phyloP scores from a whole-genome alignment of 1,284 basidiomycete species.

The Apiotrichum siamense region DNA sequence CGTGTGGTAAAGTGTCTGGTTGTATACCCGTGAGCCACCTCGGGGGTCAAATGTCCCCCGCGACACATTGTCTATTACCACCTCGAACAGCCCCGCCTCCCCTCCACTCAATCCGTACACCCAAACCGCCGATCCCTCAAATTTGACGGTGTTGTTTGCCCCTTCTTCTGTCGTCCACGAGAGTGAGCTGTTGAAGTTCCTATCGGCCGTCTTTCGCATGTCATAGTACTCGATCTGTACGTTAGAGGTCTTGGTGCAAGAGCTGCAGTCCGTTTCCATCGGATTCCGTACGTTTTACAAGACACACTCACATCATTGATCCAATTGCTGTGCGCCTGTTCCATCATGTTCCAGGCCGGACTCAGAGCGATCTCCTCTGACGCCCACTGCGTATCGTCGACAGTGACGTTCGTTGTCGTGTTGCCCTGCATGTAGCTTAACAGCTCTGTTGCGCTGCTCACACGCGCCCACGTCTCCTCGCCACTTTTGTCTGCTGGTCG shows the following conservation, averaged over 20 bases:
- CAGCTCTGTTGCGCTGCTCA: conserved; percentile 20
- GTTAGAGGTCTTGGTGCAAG: too few species aligned
- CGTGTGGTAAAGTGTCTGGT: conserved; percentile 27
- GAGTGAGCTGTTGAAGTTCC: conserved; percentile 24
- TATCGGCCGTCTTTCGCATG: conserved; percentile 12
- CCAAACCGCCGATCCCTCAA: conserved; percentile 27
- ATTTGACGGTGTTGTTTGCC: conserved; percentile 23
- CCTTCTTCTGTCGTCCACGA: conserved; percentile 30
- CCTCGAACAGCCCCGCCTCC: conserved; percentile 26
- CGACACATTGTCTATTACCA: conserved; percentile 25
- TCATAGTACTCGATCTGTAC: conserved; percentile 20
- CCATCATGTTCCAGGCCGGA: conserved; percentile 39
- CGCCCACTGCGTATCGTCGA: conserved; percentile 39
- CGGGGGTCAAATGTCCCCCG: conserved; percentile 25
- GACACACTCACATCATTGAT: conserved; percentile 30
- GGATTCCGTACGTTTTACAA: too few species aligned
- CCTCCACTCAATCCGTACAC: conserved; percentile 29
- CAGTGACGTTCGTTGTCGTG: conserved; percentile 20
- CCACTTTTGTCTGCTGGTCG: conserved; percentile 1
- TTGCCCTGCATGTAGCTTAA: conserved; percentile 12
- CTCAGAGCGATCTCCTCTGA: conserved; percentile 23
- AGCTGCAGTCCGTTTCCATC: too few species aligned
- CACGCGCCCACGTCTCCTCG: conserved; percentile 14
- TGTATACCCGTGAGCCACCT: conserved; percentile 24
- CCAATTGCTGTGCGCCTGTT: conserved; percentile 25